Base-by-base conservation (phyloP, 1,284 basidiomycete genomes). In the Puccinia polysora region DNA sequence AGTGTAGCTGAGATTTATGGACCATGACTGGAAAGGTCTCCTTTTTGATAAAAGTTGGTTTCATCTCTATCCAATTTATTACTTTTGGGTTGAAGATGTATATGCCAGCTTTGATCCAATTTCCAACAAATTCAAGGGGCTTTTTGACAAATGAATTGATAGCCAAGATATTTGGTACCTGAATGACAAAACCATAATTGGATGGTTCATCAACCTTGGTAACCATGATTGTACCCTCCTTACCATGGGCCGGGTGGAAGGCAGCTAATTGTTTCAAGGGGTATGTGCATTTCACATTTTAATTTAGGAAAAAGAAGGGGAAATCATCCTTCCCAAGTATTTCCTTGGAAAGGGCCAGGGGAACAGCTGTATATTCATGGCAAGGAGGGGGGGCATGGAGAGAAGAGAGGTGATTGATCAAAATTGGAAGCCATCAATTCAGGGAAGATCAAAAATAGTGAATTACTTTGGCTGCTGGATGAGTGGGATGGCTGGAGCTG, bases 121-220 rank as follows among this genome's bases (percentile, higher is more conserved):
- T 84, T 53, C 83, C 83, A 71, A 84, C 83, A 73, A 83, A 84
- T 75, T 83, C 82, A 74, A 83, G 81, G 38, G 83, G 83, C 79
- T 84, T 84, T 78, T 84, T 83, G 63, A 84, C 83, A 78, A 84
- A 84, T 75, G 82, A 81, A 79, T 84, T 82, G 75, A 84, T 84
- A 12, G 81, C 81, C 43, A 80, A 80, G 74, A 73, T 70, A 64
- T 79, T 79, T 50, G 82, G 81, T 75, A 82, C 81, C 75, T 81
- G 81, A 50, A 84, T 82, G 58, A 84, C 83, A 73, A 84, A 83
- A 80, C 83, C 83, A 80, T 82, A 84, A 58, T 82, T 82, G 10
- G 81, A 82, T 12, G 83, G 83, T 76, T 84, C 83, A 59, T 83
- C 81, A 55, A 84, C 83, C 77, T 84, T 84, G 78, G 83, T 83